phyloP scores from a whole-genome alignment of 2,329 filamentous ascomycete genomes.

The Parastagonospora avenae region DNA sequence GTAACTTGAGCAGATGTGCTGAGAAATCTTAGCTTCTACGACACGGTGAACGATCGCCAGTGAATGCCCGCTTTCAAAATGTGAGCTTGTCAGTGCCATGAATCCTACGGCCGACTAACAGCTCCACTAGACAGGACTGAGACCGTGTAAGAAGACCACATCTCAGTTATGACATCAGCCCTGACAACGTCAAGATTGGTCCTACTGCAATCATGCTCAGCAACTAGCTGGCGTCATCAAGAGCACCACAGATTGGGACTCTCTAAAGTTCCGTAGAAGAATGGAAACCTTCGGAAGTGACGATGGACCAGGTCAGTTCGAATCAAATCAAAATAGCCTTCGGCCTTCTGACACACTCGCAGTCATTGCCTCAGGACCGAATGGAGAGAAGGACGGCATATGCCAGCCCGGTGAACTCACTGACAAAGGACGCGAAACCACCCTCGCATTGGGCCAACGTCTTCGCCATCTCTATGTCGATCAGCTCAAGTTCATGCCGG shows the following conservation, averaged over 20 bases:
- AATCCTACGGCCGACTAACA: slow-evolving; percentile 6
- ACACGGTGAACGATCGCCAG: slow-evolving; percentile 74
- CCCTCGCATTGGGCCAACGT: slow-evolving; percentile 54
- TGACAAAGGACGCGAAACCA: slow-evolving; percentile 56
- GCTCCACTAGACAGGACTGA: slow-evolving; percentile 34
- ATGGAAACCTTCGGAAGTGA: slow-evolving; percentile 80
- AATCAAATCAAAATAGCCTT: no score
- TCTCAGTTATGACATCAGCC: background rate
- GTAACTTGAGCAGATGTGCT: slow-evolving; percentile 4
- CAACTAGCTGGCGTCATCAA: slow-evolving; percentile 70
- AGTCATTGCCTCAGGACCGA: slow-evolving; percentile 69
- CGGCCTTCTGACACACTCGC: slow-evolving; percentile 4
- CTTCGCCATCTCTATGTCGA: slow-evolving; percentile 57
- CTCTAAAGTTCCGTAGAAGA: slow-evolving; percentile 68
- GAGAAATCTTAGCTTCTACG: slow-evolving; percentile 37
- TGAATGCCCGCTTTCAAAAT: slow-evolving; percentile 87
- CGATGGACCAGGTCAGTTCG: slow-evolving; percentile 55
- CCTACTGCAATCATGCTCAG: slow-evolving; percentile 81
- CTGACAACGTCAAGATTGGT: slow-evolving; percentile 66
- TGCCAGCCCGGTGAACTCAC: slow-evolving; percentile 62
- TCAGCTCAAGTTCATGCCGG: slow-evolving; percentile 56
- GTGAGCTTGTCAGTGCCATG: slow-evolving; percentile 47
- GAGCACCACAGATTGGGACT: slow-evolving; percentile 63
- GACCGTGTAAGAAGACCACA: slow-evolving; percentile 32
- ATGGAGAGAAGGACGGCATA: slow-evolving; percentile 74